Conservation (phyloP, 768 basidiomycete genomes). For the Butyriboletus loyo region DNA sequence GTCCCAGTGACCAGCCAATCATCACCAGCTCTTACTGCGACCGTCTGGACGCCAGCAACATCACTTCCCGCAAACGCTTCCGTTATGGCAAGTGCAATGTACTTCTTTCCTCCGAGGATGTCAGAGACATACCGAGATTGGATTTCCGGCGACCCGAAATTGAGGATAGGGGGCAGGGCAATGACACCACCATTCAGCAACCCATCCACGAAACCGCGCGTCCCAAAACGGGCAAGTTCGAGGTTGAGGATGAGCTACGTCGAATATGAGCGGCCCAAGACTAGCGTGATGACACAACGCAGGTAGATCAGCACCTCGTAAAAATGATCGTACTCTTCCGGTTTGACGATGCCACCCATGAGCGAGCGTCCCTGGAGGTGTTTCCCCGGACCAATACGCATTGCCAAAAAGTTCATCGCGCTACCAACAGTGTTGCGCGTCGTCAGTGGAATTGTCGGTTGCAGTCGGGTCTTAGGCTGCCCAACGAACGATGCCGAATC, state of each 20-base stretch:
- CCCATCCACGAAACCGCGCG: slow-evolving; percentile 86
- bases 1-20: slow-evolving; percentile 89
- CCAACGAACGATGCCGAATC: too few species aligned
- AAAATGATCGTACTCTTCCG: slow-evolving; percentile 93
- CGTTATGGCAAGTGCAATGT: slow-evolving; percentile 84
- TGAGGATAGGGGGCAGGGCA: slow-evolving; percentile 85
- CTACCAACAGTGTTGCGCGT: slow-evolving; percentile 34
- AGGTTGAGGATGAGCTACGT: slow-evolving; percentile 70
- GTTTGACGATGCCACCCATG: slow-evolving; percentile 75
- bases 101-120: slow-evolving; percentile 75
- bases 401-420: slow-evolving; percentile 59
- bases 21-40: slow-evolving; percentile 81
- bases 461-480: background rate
- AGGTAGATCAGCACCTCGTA: slow-evolving; percentile 59
- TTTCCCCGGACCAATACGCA: slow-evolving; percentile 76
- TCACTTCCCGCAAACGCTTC: slow-evolving; percentile 94
- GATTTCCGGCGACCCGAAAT: slow-evolving; percentile 78
- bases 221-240: slow-evolving; percentile 80
- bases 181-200: slow-evolving; percentile 80
- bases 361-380: slow-evolving; percentile 80
- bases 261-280: background rate
- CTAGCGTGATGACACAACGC: background rate
- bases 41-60: slow-evolving; percentile 80
- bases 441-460: too few species aligned
- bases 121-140: slow-evolving; percentile 69